Conservation (phyloP, 257 asterid genomes). For the Gentiana straminea region DNA sequence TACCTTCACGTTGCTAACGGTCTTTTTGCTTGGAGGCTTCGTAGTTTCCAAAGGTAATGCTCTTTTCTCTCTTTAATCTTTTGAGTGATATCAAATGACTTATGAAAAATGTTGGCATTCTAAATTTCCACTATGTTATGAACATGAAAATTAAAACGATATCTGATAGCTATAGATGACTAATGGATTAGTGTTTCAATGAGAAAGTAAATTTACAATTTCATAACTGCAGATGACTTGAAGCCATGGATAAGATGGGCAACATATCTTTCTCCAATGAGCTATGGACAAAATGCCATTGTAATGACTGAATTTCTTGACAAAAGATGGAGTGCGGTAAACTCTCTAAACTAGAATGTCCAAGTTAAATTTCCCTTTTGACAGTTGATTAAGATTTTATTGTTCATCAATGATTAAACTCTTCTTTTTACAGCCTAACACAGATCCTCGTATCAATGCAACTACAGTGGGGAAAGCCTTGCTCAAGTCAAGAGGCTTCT, state of each 20-base stretch:
- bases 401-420: too few species aligned
- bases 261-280: slow-evolving; percentile 41
- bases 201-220: background rate
- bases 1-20: slow-evolving; percentile 26
- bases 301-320: slow-evolving; percentile 42
- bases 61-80: background rate
- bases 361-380: too few species aligned
- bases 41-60: slow-evolving; percentile 34
- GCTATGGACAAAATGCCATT: slow-evolving; percentile 46
- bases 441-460: slow-evolving; percentile 27
- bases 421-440: slow-evolving; percentile 33
- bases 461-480: slow-evolving; percentile 49
- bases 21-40: slow-evolving; percentile 39
- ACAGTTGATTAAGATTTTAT: too few species aligned
- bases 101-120: background rate
- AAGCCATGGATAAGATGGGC: slow-evolving; percentile 42
- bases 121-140: background rate
- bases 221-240: slow-evolving; percentile 24
- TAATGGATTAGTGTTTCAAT: background rate
- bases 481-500: slow-evolving; percentile 38
- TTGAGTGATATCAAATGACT: background rate
- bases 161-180: background rate
- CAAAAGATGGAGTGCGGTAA: slow-evolving; percentile 40
- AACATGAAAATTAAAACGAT: background rate
- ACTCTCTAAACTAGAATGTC: slow-evolving; percentile 8